Base-by-base conservation (phyloP, 176 grass and related monocot genomes). In the Saccharum spontaneum region DNA sequence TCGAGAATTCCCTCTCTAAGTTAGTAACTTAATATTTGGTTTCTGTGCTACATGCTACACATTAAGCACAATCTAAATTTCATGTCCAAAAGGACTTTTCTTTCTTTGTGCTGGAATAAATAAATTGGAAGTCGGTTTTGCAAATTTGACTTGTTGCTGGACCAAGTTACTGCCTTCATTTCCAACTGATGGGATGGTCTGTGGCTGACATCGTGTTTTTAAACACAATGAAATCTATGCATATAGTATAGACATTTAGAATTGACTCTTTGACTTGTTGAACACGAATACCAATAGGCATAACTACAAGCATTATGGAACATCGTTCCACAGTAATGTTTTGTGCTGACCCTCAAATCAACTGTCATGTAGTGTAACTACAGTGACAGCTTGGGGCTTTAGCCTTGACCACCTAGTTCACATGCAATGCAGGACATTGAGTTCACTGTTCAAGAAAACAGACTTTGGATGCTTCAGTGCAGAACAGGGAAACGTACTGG, bases 381-480 rank as follows among this genome's bases (percentile, higher is more conserved):
- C 9, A 30, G 8, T 43, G 41, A 7, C 41, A 43, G 41, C 10
- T 43, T 5, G 26, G 31, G 3, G 30, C 31, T 36, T 55, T 55
- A 4, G 22, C 20, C 8, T 22, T 48, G 16, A 16, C 70, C 30
- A 82, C 71, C 78, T 83, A 10, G 20, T 57, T 71, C 69, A 71
- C 59, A 49, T 54, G 31, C 62, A 43, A 81, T 83, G 71, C 79
- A 98, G 95, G 95, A 98, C 82, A 98, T 95, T 61, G 95, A 98
- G 43, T 95, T 93, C 38, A 98, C 95, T 60, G 95, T 98, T 67
- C 95, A 98, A 78, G 92, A 95, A 86, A 98, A 93, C 71, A 98
- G 93, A 48, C 95, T 98, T 23, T 98, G 95, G 95, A 98, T 98
- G 95, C 89, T 98, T 39, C 95, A 98, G 46, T 98, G 95, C 73